A percentile compares a stretch with the other conserved stretches of the same genome.
Evolutionary conservation across 2,329 filamentous ascomycete species (phyloP).

Genomic region (Penicillium polonicum): DNA sequence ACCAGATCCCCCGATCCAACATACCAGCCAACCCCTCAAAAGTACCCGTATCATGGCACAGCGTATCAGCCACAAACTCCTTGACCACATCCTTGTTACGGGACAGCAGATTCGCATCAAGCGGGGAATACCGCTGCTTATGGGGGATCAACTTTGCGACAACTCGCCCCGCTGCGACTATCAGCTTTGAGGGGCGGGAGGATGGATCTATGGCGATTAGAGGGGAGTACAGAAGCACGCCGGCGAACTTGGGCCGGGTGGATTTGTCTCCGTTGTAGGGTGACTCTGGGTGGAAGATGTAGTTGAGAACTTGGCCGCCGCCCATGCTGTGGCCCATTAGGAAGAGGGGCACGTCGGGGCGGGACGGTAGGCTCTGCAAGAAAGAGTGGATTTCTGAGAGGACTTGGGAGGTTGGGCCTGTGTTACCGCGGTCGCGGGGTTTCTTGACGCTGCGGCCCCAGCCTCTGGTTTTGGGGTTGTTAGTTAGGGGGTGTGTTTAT

Average conservation of each 20-base stretch:
- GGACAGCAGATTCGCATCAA: slow-evolving; percentile 64
- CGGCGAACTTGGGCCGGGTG: slow-evolving; percentile 62
- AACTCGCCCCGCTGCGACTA: slow-evolving; percentile 65
- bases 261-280: slow-evolving; percentile 42
- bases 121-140: slow-evolving; percentile 63
- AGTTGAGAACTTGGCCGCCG: slow-evolving; percentile 71
- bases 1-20: slow-evolving; percentile 67
- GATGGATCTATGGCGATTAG: slow-evolving; percentile 71
- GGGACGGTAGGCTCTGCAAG: slow-evolving; percentile 58
- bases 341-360: slow-evolving; percentile 58
- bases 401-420: slow-evolving; percentile 71
- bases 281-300: slow-evolving; percentile 42
- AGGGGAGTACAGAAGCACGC: slow-evolving; percentile 74
- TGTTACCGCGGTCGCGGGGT: slow-evolving; percentile 65
- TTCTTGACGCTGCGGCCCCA: slow-evolving; percentile 74
- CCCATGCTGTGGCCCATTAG: slow-evolving; percentile 92
- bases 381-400: slow-evolving; percentile 77
- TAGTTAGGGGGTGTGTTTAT: background rate
- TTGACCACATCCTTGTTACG: slow-evolving; percentile 65
- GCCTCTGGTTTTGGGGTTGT: slow-evolving; percentile 48
- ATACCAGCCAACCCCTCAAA: slow-evolving; percentile 75
- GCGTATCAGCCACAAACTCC: slow-evolving; percentile 62
- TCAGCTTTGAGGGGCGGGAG: slow-evolving; percentile 62
- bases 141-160: slow-evolving; percentile 67
- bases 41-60: slow-evolving; percentile 82